Conservation (phyloP, 1,139 yeast species). For the Yamadazyma songkhlaensis region DNA sequence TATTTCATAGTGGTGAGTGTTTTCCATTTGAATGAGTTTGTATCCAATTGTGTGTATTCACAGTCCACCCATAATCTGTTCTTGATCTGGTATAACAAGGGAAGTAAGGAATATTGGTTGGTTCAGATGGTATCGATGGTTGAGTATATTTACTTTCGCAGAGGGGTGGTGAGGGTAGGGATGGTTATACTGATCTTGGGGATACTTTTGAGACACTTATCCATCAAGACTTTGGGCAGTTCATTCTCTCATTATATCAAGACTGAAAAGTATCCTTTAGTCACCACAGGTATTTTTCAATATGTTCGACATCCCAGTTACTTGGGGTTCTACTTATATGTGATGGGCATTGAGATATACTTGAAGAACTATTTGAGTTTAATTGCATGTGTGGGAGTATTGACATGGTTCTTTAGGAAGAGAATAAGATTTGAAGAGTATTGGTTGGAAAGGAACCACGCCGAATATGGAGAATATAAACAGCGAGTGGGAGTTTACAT, state of each 20-base stretch:
- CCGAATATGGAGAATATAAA: constrained; percentile 27
- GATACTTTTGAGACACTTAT: constrained; percentile 22
- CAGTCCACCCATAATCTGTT: constrained; percentile 29
- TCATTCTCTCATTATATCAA: constrained; percentile 34
- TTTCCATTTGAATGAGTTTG: constrained; percentile 32
- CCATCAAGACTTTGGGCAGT: constrained; percentile 36
- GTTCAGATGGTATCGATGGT: constrained; percentile 25
- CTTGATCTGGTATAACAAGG: constrained; percentile 35
- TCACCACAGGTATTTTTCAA: constrained; percentile 32
- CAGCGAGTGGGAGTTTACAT: constrained; percentile 26
- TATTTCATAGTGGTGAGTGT: constrained; percentile 17
- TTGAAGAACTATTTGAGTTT: constrained; percentile 24
- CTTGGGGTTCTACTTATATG: constrained; percentile 39
- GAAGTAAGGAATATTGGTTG: constrained; percentile 31
- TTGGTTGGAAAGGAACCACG: constrained; percentile 27
- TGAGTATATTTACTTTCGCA: constrained; percentile 20
- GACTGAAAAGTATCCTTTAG: constrained; percentile 16
- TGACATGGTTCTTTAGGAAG: constrained; percentile 28
- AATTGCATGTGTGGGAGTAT: constrained; percentile 16
- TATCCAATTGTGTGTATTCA: constrained; percentile 24
- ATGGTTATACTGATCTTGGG: constrained; percentile 17
- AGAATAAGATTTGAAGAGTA: constrained; percentile 39
- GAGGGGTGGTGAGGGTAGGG: constrained; percentile 10
- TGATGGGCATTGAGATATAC: constrained; percentile 31
- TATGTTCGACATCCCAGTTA: constrained; percentile 41